Conservation (phyloP, 1,139 yeast genomes). For the Debaryomyces psychrophilus region DNA sequence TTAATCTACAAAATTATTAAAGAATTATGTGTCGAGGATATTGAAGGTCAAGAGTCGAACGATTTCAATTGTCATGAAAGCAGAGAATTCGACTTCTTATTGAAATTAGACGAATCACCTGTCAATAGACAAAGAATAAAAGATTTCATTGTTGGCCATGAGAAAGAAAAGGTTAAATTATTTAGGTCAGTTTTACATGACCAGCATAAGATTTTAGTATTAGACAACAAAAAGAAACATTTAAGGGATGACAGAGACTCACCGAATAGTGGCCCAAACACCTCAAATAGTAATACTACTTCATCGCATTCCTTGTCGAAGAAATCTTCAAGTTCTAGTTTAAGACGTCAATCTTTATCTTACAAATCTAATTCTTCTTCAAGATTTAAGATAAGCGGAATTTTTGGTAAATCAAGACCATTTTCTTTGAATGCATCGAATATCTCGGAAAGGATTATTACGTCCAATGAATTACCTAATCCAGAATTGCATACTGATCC, state of each 20-base stretch:
- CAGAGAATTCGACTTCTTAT: constrained; percentile 49
- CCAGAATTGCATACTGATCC: constrained; percentile 43
- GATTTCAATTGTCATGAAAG: constrained; percentile 39
- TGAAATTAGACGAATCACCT: constrained; percentile 44
- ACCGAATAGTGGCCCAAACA: not conserved
- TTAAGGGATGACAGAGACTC: constrained; percentile 17
- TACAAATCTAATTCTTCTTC: constrained; percentile 44
- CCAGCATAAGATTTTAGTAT: constrained; percentile 37
- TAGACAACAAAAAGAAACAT: constrained; percentile 41
- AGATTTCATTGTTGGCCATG: constrained; percentile 30
- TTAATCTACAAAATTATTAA: constrained; percentile 45
- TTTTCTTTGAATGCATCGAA: constrained; percentile 30
- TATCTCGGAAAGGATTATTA: constrained; percentile 53
- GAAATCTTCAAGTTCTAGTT: constrained; percentile 36
- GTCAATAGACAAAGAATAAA: constrained; percentile 30
- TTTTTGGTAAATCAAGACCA: constrained; percentile 44
- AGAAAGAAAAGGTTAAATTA: constrained; percentile 31
- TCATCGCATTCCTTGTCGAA: constrained; percentile 25
- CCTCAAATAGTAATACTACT: not conserved
- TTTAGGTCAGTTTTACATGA: constrained; percentile 38
- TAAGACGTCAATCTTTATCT: constrained; percentile 46
- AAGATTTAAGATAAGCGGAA: constrained; percentile 49
- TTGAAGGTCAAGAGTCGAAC: constrained; percentile 23
- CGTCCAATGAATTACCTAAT: constrained; percentile 63
- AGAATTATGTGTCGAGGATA: constrained; percentile 46